phyloP scores from a whole-genome alignment of 2,329 filamentous ascomycete species.

The Ceratocystiopsis sp. region DNA sequence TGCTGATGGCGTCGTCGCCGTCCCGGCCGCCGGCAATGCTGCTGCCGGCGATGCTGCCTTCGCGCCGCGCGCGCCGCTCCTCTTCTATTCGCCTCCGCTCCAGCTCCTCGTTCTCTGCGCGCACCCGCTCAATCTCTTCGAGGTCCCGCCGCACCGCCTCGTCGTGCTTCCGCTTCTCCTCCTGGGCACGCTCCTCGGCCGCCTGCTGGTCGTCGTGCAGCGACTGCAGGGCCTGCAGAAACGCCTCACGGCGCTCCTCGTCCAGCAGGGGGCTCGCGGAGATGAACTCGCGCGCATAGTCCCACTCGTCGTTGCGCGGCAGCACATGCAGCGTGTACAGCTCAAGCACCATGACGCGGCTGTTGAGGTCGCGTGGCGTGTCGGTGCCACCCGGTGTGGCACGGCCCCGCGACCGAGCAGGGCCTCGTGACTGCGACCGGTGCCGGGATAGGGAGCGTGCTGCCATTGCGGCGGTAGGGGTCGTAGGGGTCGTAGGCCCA shows the following conservation, averaged over 20 bases:
- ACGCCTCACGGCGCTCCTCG: slow-evolving; percentile 78
- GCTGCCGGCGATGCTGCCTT: slow-evolving; percentile 27
- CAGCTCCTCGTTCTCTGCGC: slow-evolving; percentile 42
- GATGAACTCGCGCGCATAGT: slow-evolving; percentile 86
- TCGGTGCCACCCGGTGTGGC: slow-evolving; percentile 44
- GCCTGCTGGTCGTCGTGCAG: slow-evolving; percentile 70
- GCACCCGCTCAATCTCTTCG: slow-evolving; percentile 36
- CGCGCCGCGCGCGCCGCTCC: slow-evolving; percentile 30
- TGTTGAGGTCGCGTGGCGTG: slow-evolving; percentile 68
- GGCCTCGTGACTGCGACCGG: slow-evolving; percentile 20
- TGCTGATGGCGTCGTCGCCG: slow-evolving; percentile 1
- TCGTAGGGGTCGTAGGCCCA: background rate
- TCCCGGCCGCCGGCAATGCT: background rate
- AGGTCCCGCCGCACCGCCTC: slow-evolving; percentile 38
- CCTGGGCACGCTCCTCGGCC: slow-evolving; percentile 47
- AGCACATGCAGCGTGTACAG: slow-evolving; percentile 90
- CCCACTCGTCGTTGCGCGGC: slow-evolving; percentile 89
- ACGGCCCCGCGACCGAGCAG: slow-evolving; percentile 24
- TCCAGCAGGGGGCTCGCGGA: slow-evolving; percentile 72
- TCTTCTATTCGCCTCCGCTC: slow-evolving; percentile 36
- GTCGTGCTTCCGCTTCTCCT: slow-evolving; percentile 37
- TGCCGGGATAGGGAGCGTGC: slow-evolving; percentile 14
- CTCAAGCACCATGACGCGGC: slow-evolving; percentile 81
- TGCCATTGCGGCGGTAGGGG: slow-evolving; percentile 11
- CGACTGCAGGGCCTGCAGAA: slow-evolving; percentile 68